Percentiles rank a stretch among this genome's conserved stretches.
These are phyloP conservation scores for Rhizopogon vesiculosus DNA, from an alignment of 768 basidiomycete genomes.

Conservation along the genomic window DNA sequence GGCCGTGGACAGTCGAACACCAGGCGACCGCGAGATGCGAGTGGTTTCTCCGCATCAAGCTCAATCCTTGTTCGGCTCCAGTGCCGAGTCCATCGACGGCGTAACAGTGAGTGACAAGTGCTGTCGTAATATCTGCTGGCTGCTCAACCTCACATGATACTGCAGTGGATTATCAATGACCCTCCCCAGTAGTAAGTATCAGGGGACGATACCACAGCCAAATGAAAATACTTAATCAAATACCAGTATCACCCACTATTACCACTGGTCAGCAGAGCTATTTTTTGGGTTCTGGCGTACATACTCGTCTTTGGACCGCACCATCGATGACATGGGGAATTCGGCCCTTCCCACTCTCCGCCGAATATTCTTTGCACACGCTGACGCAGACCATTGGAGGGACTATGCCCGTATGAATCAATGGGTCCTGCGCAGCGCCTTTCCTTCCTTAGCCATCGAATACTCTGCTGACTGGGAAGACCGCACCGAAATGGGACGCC, in stretches of 20 bases:
- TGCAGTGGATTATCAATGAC: conserved; percentile 78
- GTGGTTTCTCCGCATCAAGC: conserved; percentile 71
- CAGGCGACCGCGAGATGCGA: conserved; percentile 74
- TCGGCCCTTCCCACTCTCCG: conserved; percentile 71
- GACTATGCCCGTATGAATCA: conserved; percentile 93
- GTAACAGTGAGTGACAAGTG: conserved; percentile 47
- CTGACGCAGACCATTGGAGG: conserved; percentile 78
- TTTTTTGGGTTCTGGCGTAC: conserved; percentile 92
- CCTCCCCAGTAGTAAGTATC: conserved; percentile 72
- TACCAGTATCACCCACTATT: conserved; percentile 81
- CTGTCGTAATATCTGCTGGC: background rate
- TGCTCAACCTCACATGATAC: background rate
- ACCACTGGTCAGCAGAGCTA: conserved; percentile 90
- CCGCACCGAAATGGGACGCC: conserved; percentile 60
- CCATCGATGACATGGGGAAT: conserved; percentile 58
- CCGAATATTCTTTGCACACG: conserved; percentile 71
- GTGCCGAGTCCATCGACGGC: conserved; percentile 73
- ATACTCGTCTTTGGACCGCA: conserved; percentile 75
- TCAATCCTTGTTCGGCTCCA: conserved; percentile 58
- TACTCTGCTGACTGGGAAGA: conserved; percentile 83
- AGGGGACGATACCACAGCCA: background rate
- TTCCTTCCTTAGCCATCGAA: conserved; percentile 79
- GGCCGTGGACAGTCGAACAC: conserved; percentile 55
- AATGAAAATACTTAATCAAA: background rate
- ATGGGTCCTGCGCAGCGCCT: conserved; percentile 73